Percentiles rank a stretch among this genome's conserved stretches.
Conservation (phyloP, 2,329 filamentous ascomycete genomes). For the Decorospora gaudefroyi region DNA sequence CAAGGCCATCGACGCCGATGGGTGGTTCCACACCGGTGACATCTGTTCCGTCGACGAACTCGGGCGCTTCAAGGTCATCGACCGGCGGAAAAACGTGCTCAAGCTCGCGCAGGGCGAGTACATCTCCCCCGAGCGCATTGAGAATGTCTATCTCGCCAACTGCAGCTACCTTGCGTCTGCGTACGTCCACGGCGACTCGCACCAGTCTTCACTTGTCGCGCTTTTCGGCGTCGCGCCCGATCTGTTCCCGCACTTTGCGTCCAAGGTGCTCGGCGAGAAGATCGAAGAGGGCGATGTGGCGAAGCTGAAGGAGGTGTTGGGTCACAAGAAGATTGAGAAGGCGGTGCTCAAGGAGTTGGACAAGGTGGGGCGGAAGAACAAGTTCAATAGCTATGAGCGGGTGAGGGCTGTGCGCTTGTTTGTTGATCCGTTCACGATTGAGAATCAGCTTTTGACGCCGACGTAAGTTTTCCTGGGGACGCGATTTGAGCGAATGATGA, state of each 20-base stretch:
- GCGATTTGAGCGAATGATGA: neutral
- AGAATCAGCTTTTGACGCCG: constrained; percentile 86
- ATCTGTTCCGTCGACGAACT: constrained; percentile 82
- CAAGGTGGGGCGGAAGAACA: constrained; percentile 75
- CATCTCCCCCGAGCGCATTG: constrained; percentile 93
- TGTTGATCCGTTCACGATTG: constrained; percentile 88
- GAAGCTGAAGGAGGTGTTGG: constrained; percentile 68
- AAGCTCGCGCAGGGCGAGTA: constrained; percentile 98
- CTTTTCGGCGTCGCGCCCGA: constrained; percentile 89
- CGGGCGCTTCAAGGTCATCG: constrained; percentile 89
- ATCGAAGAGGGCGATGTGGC: constrained; percentile 67
- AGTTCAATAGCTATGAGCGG: constrained; percentile 90
- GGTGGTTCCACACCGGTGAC: constrained; percentile 97
- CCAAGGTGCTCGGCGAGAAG: constrained; percentile 71
- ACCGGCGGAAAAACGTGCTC: constrained; percentile 98
- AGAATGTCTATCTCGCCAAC: constrained; percentile 89
- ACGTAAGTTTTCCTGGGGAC: constrained; percentile 66
- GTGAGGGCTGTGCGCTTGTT: constrained; percentile 75
- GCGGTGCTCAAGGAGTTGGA: constrained; percentile 80
- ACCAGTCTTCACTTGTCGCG: constrained; percentile 79
- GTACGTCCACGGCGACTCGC: constrained; percentile 88
- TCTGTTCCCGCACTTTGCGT: constrained; percentile 78
- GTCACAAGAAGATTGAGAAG: constrained; percentile 70
- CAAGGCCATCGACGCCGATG: constrained; percentile 80
- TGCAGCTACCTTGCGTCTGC: constrained; percentile 76